Percentiles rank a stretch among this genome's conserved stretches.
Evolutionary conservation across 106 monocot species (phyloP).

Genomic region (Dendrobium nobile): DNA sequence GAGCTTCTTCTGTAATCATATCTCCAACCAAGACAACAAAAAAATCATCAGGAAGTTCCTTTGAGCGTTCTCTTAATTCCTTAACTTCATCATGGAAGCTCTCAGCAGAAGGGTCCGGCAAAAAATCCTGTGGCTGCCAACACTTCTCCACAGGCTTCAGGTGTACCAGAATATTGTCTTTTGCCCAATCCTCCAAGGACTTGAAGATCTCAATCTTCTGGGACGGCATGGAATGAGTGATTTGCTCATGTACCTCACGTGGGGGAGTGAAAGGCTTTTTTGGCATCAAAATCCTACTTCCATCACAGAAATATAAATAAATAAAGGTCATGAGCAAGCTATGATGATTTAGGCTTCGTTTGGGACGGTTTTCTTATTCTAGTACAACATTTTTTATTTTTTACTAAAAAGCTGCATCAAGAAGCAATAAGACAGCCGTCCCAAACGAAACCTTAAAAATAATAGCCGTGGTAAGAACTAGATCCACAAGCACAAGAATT

Average conservation of each 20-base stretch:
- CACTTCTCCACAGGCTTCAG: slow-evolving; percentile 62
- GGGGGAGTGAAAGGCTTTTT: slow-evolving; percentile 49
- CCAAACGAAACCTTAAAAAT: too few relatives aligned
- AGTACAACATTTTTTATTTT: too few relatives aligned
- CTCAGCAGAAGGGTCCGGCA: slow-evolving; percentile 43
- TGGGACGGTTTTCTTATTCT: too few relatives aligned
- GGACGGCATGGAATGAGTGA: slow-evolving; percentile 56
- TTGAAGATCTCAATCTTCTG: slow-evolving; percentile 60
- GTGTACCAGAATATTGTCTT: slow-evolving; percentile 35
- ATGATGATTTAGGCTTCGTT: not conserved
- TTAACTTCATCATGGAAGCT: slow-evolving; percentile 39
- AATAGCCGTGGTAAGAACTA: not conserved
- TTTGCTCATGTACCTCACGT: slow-evolving; percentile 54
- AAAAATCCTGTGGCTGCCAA: slow-evolving; percentile 65
- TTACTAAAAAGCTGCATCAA: too few relatives aligned
- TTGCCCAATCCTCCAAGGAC: slow-evolving; percentile 43
- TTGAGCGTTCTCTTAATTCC: slow-evolving; percentile 38
- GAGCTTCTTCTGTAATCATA: slow-evolving; percentile 61
- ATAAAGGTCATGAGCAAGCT: not conserved
- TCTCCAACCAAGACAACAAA: slow-evolving; percentile 61
- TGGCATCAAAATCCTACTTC: slow-evolving; percentile 24
- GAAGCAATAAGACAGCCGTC: too few relatives aligned
- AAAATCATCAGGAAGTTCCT: slow-evolving; percentile 62
- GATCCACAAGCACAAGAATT: not conserved
- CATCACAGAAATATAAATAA: not conserved